Evolutionary conservation across 768 basidiomycete genomes (phyloP).

Genomic region (Imleria badia): DNA sequence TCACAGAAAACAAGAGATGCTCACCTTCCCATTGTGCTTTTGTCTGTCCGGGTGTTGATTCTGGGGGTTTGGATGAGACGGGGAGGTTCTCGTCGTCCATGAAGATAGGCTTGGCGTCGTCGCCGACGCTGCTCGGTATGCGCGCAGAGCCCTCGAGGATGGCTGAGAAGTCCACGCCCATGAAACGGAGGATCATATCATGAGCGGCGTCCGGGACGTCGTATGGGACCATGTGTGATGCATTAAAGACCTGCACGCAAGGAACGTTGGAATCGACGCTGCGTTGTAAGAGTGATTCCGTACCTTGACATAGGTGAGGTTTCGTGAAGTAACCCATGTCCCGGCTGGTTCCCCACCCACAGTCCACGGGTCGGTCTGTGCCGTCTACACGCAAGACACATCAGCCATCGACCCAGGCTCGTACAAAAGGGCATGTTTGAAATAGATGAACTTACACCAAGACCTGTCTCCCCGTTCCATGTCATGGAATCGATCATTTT

Average conservation of each 20-base stretch:
- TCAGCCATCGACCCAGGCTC: slow-evolving; percentile 1
- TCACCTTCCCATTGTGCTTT: slow-evolving; percentile 91
- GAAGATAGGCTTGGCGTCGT: slow-evolving; percentile 63
- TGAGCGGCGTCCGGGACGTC: slow-evolving; percentile 87
- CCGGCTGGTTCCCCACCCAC: slow-evolving; percentile 80
- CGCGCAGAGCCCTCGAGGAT: slow-evolving; percentile 78
- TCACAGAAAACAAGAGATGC: slow-evolving; percentile 11
- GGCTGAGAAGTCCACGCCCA: slow-evolving; percentile 84
- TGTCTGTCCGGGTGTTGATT: slow-evolving; percentile 72
- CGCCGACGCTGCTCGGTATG: slow-evolving; percentile 81
- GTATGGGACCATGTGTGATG: slow-evolving; percentile 94
- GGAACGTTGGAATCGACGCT: neutral
- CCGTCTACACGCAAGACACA: slow-evolving; percentile 41
- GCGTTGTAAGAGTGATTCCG: neutral
- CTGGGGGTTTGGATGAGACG: slow-evolving; percentile 35
- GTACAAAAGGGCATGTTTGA: neutral
- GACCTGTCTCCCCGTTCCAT: slow-evolving; percentile 84
- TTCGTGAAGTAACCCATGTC: slow-evolving; percentile 87
- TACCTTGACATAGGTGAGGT: slow-evolving; percentile 92
- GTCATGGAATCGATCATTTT: slow-evolving; percentile 76
- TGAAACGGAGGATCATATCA: slow-evolving; percentile 99
- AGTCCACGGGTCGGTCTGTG: slow-evolving; percentile 69
- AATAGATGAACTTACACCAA: slow-evolving; percentile 59
- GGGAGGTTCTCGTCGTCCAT: slow-evolving; percentile 43
- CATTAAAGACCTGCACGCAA: slow-evolving; percentile 70